Evolutionary conservation across 768 basidiomycete species (phyloP).

Genomic region (Amanita thiersii): DNA sequence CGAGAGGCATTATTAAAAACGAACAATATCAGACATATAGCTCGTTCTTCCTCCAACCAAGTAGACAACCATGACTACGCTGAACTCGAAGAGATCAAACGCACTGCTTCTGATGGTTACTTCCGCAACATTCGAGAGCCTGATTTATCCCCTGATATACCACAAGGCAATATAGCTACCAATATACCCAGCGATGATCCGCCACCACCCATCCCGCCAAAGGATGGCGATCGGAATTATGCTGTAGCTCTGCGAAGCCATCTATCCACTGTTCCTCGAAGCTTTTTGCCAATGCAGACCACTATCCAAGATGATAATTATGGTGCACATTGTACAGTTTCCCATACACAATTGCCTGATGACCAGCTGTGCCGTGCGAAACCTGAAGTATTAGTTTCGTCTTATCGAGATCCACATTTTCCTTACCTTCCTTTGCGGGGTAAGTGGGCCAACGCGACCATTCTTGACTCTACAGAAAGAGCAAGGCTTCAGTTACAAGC

Average conservation of each 20-base stretch:
- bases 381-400: not conserved
- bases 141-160: too few species aligned
- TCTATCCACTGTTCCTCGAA: too few species aligned
- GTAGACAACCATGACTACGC: not conserved
- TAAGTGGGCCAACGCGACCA: conserved; percentile 8
- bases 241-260: too few species aligned
- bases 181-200: too few species aligned
- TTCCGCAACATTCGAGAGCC: too few species aligned
- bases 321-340: too few species aligned
- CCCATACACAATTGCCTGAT: not conserved
- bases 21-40: not conserved
- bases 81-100: not conserved
- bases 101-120: not conserved
- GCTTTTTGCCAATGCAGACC: too few species aligned
- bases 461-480: conserved; percentile 16
- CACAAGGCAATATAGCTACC: too few species aligned
- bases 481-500: conserved; percentile 16
- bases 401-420: not conserved
- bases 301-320: too few species aligned
- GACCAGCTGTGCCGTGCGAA: not conserved
- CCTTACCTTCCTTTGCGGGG: conserved; percentile 3
- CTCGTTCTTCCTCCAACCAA: conserved; percentile 3
- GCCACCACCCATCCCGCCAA: too few species aligned
- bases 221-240: too few species aligned
- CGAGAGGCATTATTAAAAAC: not conserved